Evolutionary conservation across 768 basidiomycete species (phyloP).

Genomic region (Naganishia vishniacii): DNA sequence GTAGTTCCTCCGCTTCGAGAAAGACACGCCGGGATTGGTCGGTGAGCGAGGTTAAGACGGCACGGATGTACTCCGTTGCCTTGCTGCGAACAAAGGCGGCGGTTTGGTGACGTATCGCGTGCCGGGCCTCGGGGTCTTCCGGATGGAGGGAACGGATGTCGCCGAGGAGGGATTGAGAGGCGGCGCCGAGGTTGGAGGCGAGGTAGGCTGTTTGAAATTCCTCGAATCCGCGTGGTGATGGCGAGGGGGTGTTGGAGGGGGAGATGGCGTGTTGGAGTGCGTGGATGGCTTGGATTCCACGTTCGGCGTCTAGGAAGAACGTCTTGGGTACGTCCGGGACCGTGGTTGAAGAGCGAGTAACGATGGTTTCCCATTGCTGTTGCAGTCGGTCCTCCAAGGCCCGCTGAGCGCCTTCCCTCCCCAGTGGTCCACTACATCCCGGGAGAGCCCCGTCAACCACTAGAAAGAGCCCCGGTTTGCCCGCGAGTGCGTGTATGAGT

Average conservation of each 20-base stretch:
- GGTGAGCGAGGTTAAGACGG: neutral
- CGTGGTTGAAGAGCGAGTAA: no score
- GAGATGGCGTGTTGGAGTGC: neutral
- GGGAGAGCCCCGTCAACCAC: conserved; percentile 36
- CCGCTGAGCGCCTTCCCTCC: no score
- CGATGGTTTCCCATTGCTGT: no score
- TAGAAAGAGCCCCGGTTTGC: conserved; percentile 26
- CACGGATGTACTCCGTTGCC: neutral
- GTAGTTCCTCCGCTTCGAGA: neutral
- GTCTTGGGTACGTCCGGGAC: neutral
- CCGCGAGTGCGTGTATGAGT: conserved; percentile 24
- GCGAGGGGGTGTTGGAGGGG: no score
- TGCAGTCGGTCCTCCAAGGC: no score
- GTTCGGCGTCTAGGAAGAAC: conserved; percentile 8
- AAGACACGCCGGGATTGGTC: neutral
- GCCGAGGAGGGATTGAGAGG: neutral
- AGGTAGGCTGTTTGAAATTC: conserved; percentile 20
- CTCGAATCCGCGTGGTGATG: conserved; percentile 17
- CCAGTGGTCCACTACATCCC: no score
- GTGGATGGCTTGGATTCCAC: conserved; percentile 18
- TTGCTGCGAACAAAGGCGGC: neutral
- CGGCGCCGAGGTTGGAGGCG: conserved; percentile 13
- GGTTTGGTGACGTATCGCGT: no score
- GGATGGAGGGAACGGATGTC: conserved; percentile 7
- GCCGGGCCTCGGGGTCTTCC: no score